A percentile compares a stretch with the other conserved stretches of the same genome.
Evolutionary conservation across 495 filamentous ascomycete genomes (phyloP).

Genomic region (Usnea hakonensis): DNA sequence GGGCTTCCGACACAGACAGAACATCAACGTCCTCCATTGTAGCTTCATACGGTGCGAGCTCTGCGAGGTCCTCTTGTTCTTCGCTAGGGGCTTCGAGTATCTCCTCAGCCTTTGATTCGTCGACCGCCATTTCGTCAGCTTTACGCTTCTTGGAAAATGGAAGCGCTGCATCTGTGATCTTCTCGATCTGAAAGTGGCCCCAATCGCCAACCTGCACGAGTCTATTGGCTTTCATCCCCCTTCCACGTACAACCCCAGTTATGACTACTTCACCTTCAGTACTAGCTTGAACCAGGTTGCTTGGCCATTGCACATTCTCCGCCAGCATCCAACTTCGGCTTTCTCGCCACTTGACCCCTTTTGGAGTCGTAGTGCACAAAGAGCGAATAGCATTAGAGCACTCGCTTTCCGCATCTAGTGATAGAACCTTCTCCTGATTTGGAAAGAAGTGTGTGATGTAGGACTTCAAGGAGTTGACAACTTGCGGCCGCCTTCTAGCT

Average conservation of each 20-base stretch:
- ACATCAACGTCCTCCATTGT: slow-evolving; percentile 63
- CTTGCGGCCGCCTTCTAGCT: slow-evolving; percentile 64
- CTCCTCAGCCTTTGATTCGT: slow-evolving; percentile 43
- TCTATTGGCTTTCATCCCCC: slow-evolving; percentile 78
- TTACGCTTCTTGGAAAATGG: slow-evolving; percentile 45
- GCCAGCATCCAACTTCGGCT: slow-evolving; percentile 90
- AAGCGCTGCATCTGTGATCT: slow-evolving; percentile 66
- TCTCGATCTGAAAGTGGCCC: slow-evolving; percentile 91
- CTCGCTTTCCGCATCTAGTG: slow-evolving; percentile 77
- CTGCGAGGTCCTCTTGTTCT: slow-evolving; percentile 73
- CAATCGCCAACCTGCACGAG: slow-evolving; percentile 87
- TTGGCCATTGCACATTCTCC: slow-evolving; percentile 67
- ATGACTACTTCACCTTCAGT: slow-evolving; percentile 53
- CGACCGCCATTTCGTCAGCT: slow-evolving; percentile 62
- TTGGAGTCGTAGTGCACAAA: slow-evolving; percentile 81
- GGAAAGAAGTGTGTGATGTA: slow-evolving; percentile 94
- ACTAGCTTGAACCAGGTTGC: slow-evolving; percentile 33
- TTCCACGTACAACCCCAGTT: slow-evolving; percentile 83
- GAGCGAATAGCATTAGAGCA: slow-evolving; percentile 82
- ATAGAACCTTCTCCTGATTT: slow-evolving; percentile 76
- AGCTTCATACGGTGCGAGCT: slow-evolving; percentile 76
- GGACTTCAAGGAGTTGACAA: slow-evolving; percentile 72
- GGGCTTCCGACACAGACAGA: slow-evolving; percentile 45
- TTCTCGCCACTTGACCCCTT: slow-evolving; percentile 89
- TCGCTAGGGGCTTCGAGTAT: slow-evolving; percentile 60